phyloP scores from a whole-genome alignment of 2,329 filamentous ascomycete genomes.

The Spiromastix sp. region DNA sequence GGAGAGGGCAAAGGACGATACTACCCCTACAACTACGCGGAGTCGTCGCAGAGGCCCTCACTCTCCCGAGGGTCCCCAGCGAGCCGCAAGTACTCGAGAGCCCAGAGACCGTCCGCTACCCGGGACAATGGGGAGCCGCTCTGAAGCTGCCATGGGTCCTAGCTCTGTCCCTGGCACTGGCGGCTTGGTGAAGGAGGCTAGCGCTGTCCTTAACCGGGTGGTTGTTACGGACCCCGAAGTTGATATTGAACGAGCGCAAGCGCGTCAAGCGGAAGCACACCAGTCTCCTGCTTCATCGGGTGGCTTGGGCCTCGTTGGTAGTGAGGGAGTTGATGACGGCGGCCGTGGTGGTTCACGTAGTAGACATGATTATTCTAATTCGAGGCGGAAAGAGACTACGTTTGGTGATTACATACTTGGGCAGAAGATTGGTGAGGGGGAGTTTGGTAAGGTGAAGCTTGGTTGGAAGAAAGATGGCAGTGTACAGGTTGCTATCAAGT shows the following conservation, averaged over 20 bases:
- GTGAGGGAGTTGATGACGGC: slow-evolving; percentile 39
- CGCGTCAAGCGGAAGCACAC: slow-evolving; percentile 54
- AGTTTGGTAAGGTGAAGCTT: slow-evolving; percentile 97
- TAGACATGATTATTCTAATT: slow-evolving; percentile 49
- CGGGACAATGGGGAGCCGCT: slow-evolving; percentile 21
- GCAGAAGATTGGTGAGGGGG: slow-evolving; percentile 91
- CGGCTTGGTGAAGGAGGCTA: slow-evolving; percentile 61
- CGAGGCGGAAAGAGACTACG: slow-evolving; percentile 62
- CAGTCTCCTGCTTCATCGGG: slow-evolving; percentile 34
- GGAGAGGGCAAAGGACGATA: slow-evolving; percentile 31
- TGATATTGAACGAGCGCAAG: slow-evolving; percentile 61
- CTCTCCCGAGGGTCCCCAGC: slow-evolving; percentile 37
- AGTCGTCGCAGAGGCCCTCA: slow-evolving; percentile 38
- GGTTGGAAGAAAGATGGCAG: slow-evolving; percentile 96
- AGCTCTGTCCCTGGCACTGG: slow-evolving; percentile 49
- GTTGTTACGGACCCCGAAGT: slow-evolving; percentile 66
- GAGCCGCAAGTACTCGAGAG: slow-evolving; percentile 32
- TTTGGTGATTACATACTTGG: slow-evolving; percentile 95
- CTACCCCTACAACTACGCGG: slow-evolving; percentile 27
- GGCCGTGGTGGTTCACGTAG: slow-evolving; percentile 25
- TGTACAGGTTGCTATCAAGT: slow-evolving; percentile 92
- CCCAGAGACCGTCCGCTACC: slow-evolving; percentile 26
- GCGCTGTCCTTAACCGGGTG: slow-evolving; percentile 67
- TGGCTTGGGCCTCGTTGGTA: slow-evolving; percentile 39
- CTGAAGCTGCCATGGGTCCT: slow-evolving; percentile 39